A percentile compares a stretch with the other conserved stretches of the same genome.
phyloP scores from a whole-genome alignment of 2,329 filamentous ascomycete species.

The Hymenoscyphus fructigenus region DNA sequence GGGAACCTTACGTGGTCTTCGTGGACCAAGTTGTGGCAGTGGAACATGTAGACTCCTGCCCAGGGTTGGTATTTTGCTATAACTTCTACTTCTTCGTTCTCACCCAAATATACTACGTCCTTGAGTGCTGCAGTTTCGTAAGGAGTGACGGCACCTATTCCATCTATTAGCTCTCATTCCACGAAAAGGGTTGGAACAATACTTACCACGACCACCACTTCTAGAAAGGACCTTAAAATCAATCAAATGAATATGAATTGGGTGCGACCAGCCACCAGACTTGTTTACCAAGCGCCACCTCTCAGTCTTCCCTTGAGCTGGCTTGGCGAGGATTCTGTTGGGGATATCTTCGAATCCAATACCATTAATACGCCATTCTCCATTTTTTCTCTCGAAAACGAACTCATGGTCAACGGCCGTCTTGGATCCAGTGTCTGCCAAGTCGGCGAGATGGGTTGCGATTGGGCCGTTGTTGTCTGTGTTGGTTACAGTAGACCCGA shows the following conservation, averaged over 20 bases:
- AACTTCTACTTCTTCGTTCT: slow-evolving; percentile 48
- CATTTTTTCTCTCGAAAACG: slow-evolving; percentile 45
- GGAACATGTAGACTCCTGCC: slow-evolving; percentile 52
- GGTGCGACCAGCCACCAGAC: slow-evolving; percentile 24
- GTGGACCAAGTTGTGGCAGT: slow-evolving; percentile 37
- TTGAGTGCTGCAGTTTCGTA: slow-evolving; percentile 11
- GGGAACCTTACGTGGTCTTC: slow-evolving; percentile 37
- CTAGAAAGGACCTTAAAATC: slow-evolving; percentile 12
- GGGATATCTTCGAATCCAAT: slow-evolving; percentile 46
- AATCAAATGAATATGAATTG: slow-evolving; percentile 44
- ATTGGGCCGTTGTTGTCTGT: slow-evolving; percentile 5
- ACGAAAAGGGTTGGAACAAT: no score
- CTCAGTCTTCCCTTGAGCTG: slow-evolving; percentile 47
- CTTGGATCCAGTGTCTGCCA: slow-evolving; percentile 33
- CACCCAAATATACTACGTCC: slow-evolving; percentile 7
- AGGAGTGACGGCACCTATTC: slow-evolving; percentile 1
- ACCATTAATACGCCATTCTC: slow-evolving; percentile 53
- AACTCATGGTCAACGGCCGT: slow-evolving; percentile 44
- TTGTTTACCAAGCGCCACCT: slow-evolving; percentile 36
- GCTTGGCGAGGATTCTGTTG: slow-evolving; percentile 50
- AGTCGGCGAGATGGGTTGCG: slow-evolving; percentile 2
- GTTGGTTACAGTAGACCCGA: background rate
- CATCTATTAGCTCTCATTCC: no score
- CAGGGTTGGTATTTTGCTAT: slow-evolving; percentile 52
- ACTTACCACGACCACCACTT: slow-evolving; percentile 6